Evolutionary conservation across 768 basidiomycete species (phyloP).

Genomic region (Mycena albidolilacea): DNA sequence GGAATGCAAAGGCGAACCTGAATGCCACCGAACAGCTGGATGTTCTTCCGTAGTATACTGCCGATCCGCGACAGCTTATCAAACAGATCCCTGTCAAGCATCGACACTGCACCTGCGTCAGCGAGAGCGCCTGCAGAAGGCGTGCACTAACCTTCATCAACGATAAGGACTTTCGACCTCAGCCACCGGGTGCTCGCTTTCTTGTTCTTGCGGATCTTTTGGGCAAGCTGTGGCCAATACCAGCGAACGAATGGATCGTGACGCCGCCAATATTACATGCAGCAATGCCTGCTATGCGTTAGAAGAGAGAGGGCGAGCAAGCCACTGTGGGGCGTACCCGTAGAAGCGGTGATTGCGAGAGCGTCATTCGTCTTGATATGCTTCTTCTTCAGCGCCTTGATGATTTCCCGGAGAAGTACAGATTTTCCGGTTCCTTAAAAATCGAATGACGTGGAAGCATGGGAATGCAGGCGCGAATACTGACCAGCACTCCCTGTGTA

Average conservation of each 20-base stretch:
- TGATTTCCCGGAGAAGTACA: slow-evolving; percentile 93
- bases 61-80: slow-evolving; percentile 90
- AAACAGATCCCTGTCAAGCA: slow-evolving; percentile 95
- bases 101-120: slow-evolving; percentile 79
- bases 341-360: slow-evolving; percentile 95
- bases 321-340: slow-evolving; percentile 63
- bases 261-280: slow-evolving; percentile 98
- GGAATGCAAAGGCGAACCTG: slow-evolving; percentile 66
- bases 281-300: slow-evolving; percentile 76
- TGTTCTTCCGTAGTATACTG: slow-evolving; percentile 70
- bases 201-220: slow-evolving; percentile 84
- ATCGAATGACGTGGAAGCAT: neutral
- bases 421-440: slow-evolving; percentile 94
- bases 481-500: slow-evolving; percentile 98
- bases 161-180: slow-evolving; percentile 86
- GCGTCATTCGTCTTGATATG: slow-evolving; percentile 72
- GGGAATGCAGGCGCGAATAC: slow-evolving; percentile 47
- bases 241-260: slow-evolving; percentile 96
- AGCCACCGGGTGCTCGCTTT: slow-evolving; percentile 87
- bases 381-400: slow-evolving; percentile 76
- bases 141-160: slow-evolving; percentile 77
- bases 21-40: slow-evolving; percentile 91
- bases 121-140: neutral
- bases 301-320: neutral
- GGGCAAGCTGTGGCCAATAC: slow-evolving; percentile 81